Percentiles rank a stretch among this genome's conserved stretches.
These are phyloP conservation scores for Coniosporium tulheliwenetii DNA, from an alignment of 2,329 filamentous ascomycete species.

Conservation along the genomic window DNA sequence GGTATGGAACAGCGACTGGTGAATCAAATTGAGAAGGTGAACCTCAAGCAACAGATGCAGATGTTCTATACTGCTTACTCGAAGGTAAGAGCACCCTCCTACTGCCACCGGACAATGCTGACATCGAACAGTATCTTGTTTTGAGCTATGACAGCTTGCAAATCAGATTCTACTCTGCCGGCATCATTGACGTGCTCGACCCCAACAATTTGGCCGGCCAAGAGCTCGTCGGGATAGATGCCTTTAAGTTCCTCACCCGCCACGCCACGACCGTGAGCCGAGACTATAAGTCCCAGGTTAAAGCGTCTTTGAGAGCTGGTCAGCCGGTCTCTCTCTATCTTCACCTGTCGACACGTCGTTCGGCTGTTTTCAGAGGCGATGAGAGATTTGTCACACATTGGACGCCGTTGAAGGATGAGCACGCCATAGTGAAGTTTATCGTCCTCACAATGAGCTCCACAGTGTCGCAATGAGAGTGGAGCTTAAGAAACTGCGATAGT, in stretches of 20 bases:
- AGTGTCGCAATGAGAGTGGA: background rate
- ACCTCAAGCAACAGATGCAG: conserved; percentile 22
- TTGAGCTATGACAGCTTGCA: conserved; percentile 21
- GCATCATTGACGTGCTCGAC: conserved; percentile 32
- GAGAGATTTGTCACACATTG: conserved; percentile 25
- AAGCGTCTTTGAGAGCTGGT: conserved; percentile 17
- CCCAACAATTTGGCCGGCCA: conserved; percentile 19
- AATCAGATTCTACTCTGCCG: conserved; percentile 31
- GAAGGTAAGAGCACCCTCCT: conserved; percentile 15
- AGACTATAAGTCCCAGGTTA: conserved; percentile 29
- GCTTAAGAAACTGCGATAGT: too few relatives aligned
- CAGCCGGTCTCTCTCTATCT: conserved; percentile 14
- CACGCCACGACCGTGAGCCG: conserved; percentile 28
- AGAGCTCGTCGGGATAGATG: conserved; percentile 30
- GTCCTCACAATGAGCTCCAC: conserved; percentile 14
- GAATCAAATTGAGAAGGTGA: conserved; percentile 17
- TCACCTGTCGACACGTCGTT: conserved; percentile 12
- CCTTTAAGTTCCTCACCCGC: conserved; percentile 40
- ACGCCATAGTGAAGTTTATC: conserved; percentile 14
- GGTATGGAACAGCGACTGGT: conserved; percentile 27
- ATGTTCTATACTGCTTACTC: conserved; percentile 29
- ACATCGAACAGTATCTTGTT: conserved; percentile 19
- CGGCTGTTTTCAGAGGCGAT: conserved; percentile 12
- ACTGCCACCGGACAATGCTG: background rate
- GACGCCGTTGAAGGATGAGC: conserved; percentile 28